A percentile compares a stretch with the other conserved stretches of the same genome.
phyloP scores from a whole-genome alignment of 2,329 filamentous ascomycete species.

The Dactylellina cionopaga region DNA sequence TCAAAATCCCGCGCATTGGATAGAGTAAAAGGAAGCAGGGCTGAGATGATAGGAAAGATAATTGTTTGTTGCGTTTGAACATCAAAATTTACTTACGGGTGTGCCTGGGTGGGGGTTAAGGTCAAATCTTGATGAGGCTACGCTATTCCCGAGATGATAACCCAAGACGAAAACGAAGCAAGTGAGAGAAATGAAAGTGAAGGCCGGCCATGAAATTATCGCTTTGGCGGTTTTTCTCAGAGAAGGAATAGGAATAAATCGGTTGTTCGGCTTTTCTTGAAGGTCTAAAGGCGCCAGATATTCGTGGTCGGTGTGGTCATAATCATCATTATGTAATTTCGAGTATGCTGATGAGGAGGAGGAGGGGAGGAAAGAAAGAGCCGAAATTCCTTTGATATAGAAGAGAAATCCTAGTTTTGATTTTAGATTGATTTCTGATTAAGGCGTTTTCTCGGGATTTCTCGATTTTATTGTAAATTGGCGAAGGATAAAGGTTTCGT shows the following conservation, averaged over 20 bases:
- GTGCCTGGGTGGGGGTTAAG: background rate
- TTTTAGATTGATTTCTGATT: too few species aligned
- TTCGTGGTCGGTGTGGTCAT: too few species aligned
- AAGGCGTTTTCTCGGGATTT: too few species aligned
- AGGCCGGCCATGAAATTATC: background rate
- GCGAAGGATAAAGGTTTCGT: too few species aligned
- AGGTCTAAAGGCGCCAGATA: background rate
- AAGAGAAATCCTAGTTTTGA: too few species aligned
- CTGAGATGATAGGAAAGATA: too few species aligned
- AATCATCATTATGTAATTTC: background rate
- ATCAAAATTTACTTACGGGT: background rate
- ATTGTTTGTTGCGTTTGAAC: background rate
- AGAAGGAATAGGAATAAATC: background rate
- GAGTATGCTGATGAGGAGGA: background rate
- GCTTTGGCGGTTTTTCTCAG: background rate
- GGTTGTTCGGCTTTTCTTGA: background rate
- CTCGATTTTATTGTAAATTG: too few species aligned
- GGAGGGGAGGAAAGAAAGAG: background rate
- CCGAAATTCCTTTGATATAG: background rate
- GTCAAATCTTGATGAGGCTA: background rate
- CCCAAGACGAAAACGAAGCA: background rate
- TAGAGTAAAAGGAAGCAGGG: background rate
- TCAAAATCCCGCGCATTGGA: background rate
- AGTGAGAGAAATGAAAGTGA: background rate
- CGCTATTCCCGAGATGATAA: conserved; percentile 9